phyloP scores from a whole-genome alignment of 192 early-diverging fungal genomes.

The Thoreauomyces humboldtii region DNA sequence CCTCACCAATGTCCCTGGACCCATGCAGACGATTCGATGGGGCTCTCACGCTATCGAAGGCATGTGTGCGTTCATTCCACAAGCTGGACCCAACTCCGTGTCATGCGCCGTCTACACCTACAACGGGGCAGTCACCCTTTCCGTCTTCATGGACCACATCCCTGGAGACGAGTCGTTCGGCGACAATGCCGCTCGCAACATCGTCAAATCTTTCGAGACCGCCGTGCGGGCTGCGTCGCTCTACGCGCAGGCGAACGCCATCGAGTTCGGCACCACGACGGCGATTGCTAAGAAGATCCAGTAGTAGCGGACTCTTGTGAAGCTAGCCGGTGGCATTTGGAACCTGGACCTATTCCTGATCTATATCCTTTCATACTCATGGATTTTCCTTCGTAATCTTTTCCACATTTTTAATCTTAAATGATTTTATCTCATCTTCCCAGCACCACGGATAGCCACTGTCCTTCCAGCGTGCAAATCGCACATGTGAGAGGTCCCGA shows the following conservation, averaged over 20 bases:
- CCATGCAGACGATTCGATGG: constrained; percentile 22
- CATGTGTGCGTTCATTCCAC: constrained; percentile 34
- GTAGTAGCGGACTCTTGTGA: too few relatives aligned
- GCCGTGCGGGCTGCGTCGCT: constrained; percentile 9
- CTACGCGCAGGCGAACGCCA: background rate
- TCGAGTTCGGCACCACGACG: background rate
- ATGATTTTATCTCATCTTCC: too few relatives aligned
- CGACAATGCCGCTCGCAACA: constrained; percentile 11
- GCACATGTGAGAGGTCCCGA: too few relatives aligned
- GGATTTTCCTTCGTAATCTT: too few relatives aligned
- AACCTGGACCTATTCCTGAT: too few relatives aligned
- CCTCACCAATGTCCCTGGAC: constrained; percentile 42
- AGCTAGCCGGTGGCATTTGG: too few relatives aligned
- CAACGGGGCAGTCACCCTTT: constrained; percentile 25
- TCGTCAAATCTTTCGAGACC: constrained; percentile 21
- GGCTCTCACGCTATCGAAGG: constrained; percentile 13
- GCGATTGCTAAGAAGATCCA: background rate
- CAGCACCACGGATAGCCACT: too few relatives aligned
- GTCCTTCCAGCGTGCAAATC: too few relatives aligned
- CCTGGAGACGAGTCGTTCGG: constrained; percentile 20
- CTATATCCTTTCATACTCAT: too few relatives aligned
- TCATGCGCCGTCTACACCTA: constrained; percentile 34
- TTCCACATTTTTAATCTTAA: too few relatives aligned
- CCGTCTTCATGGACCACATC: constrained; percentile 25
- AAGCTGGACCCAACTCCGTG: constrained; percentile 24